phyloP scores from a whole-genome alignment of 768 basidiomycete species.

The Boletus subparvulus region DNA sequence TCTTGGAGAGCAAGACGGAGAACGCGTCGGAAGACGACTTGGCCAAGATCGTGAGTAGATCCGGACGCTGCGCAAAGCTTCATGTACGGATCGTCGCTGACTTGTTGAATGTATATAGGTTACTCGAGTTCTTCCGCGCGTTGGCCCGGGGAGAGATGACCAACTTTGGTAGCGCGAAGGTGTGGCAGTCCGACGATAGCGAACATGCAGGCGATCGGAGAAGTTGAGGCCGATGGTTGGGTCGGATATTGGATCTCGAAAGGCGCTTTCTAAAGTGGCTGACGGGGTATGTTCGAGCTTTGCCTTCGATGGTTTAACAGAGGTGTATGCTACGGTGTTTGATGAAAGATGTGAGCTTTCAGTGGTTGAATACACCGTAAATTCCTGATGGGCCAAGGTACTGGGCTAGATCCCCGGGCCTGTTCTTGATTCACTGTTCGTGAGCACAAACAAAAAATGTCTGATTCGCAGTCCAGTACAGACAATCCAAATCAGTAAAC shows the following conservation, averaged over 20 bases:
- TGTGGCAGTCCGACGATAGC: constrained; percentile 21
- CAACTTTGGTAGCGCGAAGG: constrained; percentile 17
- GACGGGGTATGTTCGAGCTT: too few species aligned
- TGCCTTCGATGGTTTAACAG: too few species aligned
- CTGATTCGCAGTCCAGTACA: too few species aligned
- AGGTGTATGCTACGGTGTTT: too few species aligned
- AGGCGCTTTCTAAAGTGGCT: constrained; percentile 11
- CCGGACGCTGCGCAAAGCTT: too few species aligned
- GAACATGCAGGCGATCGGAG: constrained; percentile 25
- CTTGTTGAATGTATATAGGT: constrained; percentile 10
- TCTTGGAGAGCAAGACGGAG: constrained; percentile 23
- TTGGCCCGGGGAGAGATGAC: constrained; percentile 24
- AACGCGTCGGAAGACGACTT: constrained; percentile 27
- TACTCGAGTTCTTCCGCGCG: constrained; percentile 34
- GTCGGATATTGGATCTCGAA: constrained; percentile 26
- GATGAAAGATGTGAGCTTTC: too few species aligned
- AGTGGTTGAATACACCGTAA: too few species aligned
- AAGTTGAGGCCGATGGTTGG: constrained; percentile 24
- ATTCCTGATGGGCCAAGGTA: too few species aligned
- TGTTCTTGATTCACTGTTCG: too few species aligned
- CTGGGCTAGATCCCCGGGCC: too few species aligned
- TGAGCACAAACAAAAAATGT: too few species aligned
- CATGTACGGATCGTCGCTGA: neutral
- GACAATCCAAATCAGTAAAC: too few species aligned
- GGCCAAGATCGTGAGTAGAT: constrained; percentile 31